phyloP scores from a whole-genome alignment of 805 yeast species.

The Lipomyces mesembrius region DNA sequence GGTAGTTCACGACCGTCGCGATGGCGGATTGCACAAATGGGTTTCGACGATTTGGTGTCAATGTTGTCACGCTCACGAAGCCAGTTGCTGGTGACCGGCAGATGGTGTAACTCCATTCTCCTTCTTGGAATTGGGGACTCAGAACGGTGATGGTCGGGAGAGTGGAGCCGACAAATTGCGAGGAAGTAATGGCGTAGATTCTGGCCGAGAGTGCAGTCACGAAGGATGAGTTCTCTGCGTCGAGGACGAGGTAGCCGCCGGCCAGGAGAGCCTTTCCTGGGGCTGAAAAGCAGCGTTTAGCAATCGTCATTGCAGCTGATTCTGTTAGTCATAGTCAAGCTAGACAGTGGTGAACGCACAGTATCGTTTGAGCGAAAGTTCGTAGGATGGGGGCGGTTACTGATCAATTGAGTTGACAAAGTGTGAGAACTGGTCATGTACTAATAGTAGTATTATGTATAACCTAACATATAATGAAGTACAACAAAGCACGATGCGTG shows the following conservation, averaged over 20 bases:
- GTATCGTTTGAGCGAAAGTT: too few relatives aligned
- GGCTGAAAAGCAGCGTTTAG: slow-evolving; percentile 62
- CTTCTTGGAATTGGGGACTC: slow-evolving; percentile 79
- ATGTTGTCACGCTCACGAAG: slow-evolving; percentile 43
- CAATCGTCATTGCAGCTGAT: neutral
- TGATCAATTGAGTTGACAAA: too few relatives aligned
- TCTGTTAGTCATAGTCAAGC: neutral
- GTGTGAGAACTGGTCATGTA: too few relatives aligned
- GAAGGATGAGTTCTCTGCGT: slow-evolving; percentile 72
- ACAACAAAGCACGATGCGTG: too few relatives aligned
- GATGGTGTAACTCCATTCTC: slow-evolving; percentile 66
- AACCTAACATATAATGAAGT: too few relatives aligned
- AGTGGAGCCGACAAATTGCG: slow-evolving; percentile 18
- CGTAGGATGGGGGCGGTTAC: too few relatives aligned
- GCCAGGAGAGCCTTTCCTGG: slow-evolving; percentile 95
- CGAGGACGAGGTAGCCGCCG: slow-evolving; percentile 92
- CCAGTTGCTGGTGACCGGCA: slow-evolving; percentile 20
- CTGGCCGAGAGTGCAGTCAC: slow-evolving; percentile 88
- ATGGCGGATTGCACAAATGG: slow-evolving; percentile 78
- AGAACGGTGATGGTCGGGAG: slow-evolving; percentile 50
- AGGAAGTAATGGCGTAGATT: slow-evolving; percentile 70
- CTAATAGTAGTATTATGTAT: too few relatives aligned
- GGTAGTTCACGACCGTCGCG: slow-evolving; percentile 59
- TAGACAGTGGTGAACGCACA: too few relatives aligned
- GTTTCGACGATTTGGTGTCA: slow-evolving; percentile 48